Base-by-base conservation (phyloP, 1,284 basidiomycete genomes). In the Blastosporella zonata region DNA sequence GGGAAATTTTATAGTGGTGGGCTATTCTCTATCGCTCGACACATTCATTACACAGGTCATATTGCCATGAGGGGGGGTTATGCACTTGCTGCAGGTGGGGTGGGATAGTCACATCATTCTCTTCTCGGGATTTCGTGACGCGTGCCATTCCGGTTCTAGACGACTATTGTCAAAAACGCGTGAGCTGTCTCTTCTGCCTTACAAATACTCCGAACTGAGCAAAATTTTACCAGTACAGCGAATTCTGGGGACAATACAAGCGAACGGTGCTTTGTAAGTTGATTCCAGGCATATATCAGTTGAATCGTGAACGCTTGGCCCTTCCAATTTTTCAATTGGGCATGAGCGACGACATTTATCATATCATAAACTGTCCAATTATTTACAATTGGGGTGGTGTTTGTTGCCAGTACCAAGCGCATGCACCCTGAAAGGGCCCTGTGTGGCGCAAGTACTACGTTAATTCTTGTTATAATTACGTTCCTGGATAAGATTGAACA, bases 21-120 rank as follows among this genome's bases (percentile, higher is more conserved):
- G 15, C 31, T 54, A 10, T 52, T 54, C 18, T 47, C 39, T 13
- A 31, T 54, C 18, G 49, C 45, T 10, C 35, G 49, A 13, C 52
- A 54, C 37, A 52, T 47, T 27, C 46, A 54, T 3, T 52, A 47
- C 27, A 43, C 39, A 6, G 50, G 50, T 17, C 41, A 46, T 28
- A 25, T 33, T 25, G 40, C 47, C 25, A 40, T 49, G 38, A 17
- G 37, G 17, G 40, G 37, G 15, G 49, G 38, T 18, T 47, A 47
- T 35, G 45, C 42, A 7, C 45, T 49, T 12, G 46, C 46, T 7
- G 46, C 47, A 12, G 47, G 47, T n/a, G 50, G 50, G 36, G 40
- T n/a, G 46, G 29, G 8, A n/a, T 52, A 9, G 8, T 44, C 12
- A 40, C 40, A 3, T 34, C 22, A 1, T 34, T 52, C 15, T 52